A percentile compares a stretch with the other conserved stretches of the same genome.
Evolutionary conservation across 2,329 filamentous ascomycete species (phyloP).

Genomic region (Pleochaeta shiraiana): DNA sequence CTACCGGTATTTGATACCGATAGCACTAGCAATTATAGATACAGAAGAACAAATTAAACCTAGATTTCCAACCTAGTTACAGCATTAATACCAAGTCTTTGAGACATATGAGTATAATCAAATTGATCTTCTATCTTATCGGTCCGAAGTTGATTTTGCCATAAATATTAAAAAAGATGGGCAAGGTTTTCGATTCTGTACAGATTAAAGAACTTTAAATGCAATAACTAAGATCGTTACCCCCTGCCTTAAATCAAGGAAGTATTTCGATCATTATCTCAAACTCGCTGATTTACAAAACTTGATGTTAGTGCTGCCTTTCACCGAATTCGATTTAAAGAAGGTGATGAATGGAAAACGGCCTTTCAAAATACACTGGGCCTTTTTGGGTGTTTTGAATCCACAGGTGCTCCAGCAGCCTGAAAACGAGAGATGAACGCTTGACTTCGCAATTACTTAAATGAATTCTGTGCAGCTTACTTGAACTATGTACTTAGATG

Average conservation of each 20-base stretch:
- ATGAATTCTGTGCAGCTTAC: neutral
- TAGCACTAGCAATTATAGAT: too few species aligned
- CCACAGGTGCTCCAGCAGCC: too few species aligned
- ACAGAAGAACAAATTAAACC: too few species aligned
- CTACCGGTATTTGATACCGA: too few species aligned
- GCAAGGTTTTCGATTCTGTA: neutral
- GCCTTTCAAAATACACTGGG: constrained; percentile 1
- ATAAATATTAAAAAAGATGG: neutral
- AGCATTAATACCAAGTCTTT: too few species aligned
- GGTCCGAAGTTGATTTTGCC: too few species aligned
- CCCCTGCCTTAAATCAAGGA: neutral
- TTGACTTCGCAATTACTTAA: neutral
- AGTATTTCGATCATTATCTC: neutral
- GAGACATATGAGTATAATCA: too few species aligned
- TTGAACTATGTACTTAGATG: neutral
- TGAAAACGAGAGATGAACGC: neutral
- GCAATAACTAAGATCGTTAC: neutral
- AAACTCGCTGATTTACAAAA: neutral
- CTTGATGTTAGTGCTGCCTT: neutral
- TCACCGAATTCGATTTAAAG: neutral
- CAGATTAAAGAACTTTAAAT: neutral
- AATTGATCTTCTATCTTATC: too few species aligned
- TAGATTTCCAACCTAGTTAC: too few species aligned
- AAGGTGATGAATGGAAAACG: constrained; percentile 5
- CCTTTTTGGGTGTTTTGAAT: neutral